phyloP scores from a whole-genome alignment of 768 basidiomycete genomes.

The Tylopilus plumbeoviolaceoides region DNA sequence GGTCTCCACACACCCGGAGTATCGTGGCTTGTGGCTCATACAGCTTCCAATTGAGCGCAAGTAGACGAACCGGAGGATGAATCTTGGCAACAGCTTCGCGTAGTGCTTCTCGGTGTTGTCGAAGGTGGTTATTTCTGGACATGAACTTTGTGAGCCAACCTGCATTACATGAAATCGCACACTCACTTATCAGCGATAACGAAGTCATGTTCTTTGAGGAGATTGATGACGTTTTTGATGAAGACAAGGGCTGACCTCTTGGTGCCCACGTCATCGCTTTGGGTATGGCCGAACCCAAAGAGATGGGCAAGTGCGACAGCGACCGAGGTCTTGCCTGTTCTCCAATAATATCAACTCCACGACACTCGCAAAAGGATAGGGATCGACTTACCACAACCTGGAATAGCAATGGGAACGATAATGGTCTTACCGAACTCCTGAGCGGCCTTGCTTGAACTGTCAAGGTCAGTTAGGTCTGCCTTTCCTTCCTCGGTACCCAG shows the following conservation, averaged over 20 bases:
- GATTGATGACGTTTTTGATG: conserved; percentile 61
- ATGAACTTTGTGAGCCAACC: background rate
- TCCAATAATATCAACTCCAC: background rate
- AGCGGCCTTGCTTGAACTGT: conserved; percentile 13
- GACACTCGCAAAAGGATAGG: background rate
- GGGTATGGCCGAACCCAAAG: conserved; percentile 87
- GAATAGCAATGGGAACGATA: conserved; percentile 85
- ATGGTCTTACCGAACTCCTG: conserved; percentile 64
- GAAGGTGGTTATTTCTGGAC: conserved; percentile 83
- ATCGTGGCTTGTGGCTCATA: conserved; percentile 54
- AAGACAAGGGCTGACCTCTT: conserved; percentile 75
- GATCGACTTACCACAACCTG: conserved; percentile 75
- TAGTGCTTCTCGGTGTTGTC: conserved; percentile 71
- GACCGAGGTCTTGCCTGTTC: conserved; percentile 80
- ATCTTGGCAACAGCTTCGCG: conserved; percentile 46
- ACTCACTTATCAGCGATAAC: conserved; percentile 92
- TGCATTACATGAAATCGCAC: background rate
- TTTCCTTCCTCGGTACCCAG: conserved; percentile 46
- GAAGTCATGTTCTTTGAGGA: conserved; percentile 62
- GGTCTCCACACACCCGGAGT: conserved; percentile 73
- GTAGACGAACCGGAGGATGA: conserved; percentile 58
- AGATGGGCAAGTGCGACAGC: conserved; percentile 74
- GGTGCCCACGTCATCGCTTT: conserved; percentile 81
- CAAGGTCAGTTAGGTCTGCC: conserved; percentile 27
- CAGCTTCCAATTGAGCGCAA: conserved; percentile 78